These are phyloP conservation scores for Dendrobium huoshanense DNA, from an alignment of 106 monocot species.

Conservation along the genomic window DNA sequence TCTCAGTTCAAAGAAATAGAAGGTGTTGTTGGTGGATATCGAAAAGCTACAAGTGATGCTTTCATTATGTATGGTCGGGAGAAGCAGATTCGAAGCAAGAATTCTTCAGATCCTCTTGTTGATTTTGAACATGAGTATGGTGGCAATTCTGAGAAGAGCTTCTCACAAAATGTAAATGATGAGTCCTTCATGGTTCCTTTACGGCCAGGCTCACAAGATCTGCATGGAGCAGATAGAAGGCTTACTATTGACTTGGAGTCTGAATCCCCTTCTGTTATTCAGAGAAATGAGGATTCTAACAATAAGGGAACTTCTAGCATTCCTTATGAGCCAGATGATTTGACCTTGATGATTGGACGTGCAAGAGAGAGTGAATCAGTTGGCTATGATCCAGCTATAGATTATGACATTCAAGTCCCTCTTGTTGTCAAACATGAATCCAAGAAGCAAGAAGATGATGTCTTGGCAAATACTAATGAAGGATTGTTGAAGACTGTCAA, in stretches of 20 bases:
- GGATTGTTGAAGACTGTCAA: conserved; percentile 24
- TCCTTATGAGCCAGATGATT: conserved; percentile 66
- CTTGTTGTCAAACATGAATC: conserved; percentile 26
- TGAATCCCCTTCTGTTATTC: conserved; percentile 33
- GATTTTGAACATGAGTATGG: conserved; percentile 31
- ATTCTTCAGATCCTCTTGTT: conserved; percentile 40
- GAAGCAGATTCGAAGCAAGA: conserved; percentile 25
- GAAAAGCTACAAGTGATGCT: conserved; percentile 43
- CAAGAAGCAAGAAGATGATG: conserved; percentile 17
- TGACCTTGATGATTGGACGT: conserved; percentile 73
- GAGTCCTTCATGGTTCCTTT: conserved; percentile 70
- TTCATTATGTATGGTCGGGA: conserved; percentile 56
- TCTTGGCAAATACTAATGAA: conserved; percentile 17
- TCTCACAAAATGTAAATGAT: conserved; percentile 35
- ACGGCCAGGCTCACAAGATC: conserved; percentile 37
- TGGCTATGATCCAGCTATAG: conserved; percentile 66
- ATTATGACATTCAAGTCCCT: conserved; percentile 50
- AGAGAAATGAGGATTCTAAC: conserved; percentile 21
- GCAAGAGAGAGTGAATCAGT: conserved; percentile 35
- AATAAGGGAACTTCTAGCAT: conserved; percentile 22
- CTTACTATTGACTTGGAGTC: conserved; percentile 57
- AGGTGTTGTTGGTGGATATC: conserved; percentile 36
- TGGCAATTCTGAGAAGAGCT: conserved; percentile 23
- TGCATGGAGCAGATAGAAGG: conserved; percentile 21
- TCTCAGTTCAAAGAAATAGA: conserved; percentile 51